Evolutionary conservation across 2,329 filamentous ascomycete genomes (phyloP).

Genomic region (Alternaria longipes): DNA sequence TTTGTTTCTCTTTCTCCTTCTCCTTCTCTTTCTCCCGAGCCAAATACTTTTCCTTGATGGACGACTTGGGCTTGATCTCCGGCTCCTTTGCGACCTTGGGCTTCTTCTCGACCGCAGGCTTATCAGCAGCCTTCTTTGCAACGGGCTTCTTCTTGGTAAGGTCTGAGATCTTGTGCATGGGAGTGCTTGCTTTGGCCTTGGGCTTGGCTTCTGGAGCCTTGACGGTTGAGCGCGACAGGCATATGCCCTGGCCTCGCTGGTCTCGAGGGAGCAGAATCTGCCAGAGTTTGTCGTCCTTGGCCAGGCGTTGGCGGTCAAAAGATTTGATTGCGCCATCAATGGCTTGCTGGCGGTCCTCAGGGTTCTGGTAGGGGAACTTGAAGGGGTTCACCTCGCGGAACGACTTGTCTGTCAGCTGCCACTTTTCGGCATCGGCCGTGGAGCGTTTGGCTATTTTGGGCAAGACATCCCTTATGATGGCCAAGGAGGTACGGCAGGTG

Average conservation of each 20-base stretch:
- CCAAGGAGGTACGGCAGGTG: slow-evolving; percentile 41
- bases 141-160: slow-evolving; percentile 55
- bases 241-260: slow-evolving; percentile 69
- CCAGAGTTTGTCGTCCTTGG: slow-evolving; percentile 69
- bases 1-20: slow-evolving; percentile 37
- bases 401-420: slow-evolving; percentile 63
- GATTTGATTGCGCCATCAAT: slow-evolving; percentile 70
- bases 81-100: slow-evolving; percentile 21
- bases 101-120: slow-evolving; percentile 48
- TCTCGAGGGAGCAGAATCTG: slow-evolving; percentile 68
- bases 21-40: slow-evolving; percentile 35
- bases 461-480: slow-evolving; percentile 44
- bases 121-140: slow-evolving; percentile 56
- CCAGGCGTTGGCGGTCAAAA: slow-evolving; percentile 69
- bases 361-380: slow-evolving; percentile 66
- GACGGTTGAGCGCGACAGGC: slow-evolving; percentile 67
- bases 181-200: slow-evolving; percentile 48
- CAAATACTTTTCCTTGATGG: slow-evolving; percentile 38
- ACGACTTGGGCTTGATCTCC: slow-evolving; percentile 34
- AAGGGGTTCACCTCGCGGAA: slow-evolving; percentile 71
- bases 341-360: slow-evolving; percentile 66
- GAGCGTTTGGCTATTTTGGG: slow-evolving; percentile 63
- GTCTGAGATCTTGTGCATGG: slow-evolving; percentile 51
- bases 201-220: slow-evolving; percentile 50
- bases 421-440: slow-evolving; percentile 55